These are phyloP conservation scores for Curvularia spicifera DNA, from an alignment of 2,329 filamentous ascomycete species.

Conservation along the genomic window DNA sequence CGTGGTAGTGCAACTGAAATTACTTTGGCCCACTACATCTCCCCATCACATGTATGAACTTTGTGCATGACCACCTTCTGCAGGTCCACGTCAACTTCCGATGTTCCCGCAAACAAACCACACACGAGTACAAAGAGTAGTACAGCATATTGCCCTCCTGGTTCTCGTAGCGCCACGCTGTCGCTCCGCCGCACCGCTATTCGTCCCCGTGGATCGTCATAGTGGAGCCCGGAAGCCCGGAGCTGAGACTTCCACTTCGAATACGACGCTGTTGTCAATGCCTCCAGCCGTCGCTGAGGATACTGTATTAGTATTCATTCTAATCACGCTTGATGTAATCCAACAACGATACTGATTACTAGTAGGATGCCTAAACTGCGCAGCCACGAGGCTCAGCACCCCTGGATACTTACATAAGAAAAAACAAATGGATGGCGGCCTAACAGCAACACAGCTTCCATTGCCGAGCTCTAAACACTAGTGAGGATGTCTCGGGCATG, in stretches of 20 bases:
- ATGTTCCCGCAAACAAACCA: background rate
- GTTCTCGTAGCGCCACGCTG: background rate
- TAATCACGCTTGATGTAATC: background rate
- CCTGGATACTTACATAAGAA: too few relatives aligned
- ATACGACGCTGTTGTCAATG: background rate
- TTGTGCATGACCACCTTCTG: background rate
- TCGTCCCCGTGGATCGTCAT: background rate
- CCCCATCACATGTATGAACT: background rate
- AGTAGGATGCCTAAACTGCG: background rate
- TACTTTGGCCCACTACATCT: background rate
- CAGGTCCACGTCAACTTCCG: background rate
- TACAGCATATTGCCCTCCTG: background rate
- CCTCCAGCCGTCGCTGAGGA: background rate
- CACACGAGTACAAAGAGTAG: background rate
- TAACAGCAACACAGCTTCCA: conserved; percentile 4
- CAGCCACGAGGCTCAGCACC: background rate
- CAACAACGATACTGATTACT: background rate
- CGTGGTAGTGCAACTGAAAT: background rate
- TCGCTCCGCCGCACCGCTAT: background rate
- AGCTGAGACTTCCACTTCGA: background rate
- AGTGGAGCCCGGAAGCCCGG: background rate
- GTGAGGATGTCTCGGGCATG: conserved; percentile 6
- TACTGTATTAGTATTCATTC: background rate
- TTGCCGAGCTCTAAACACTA: conserved; percentile 5
- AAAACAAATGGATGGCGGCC: background rate